Percentiles rank a stretch among this genome's conserved stretches.
Conservation (phyloP, 129 eudicot species). For the Centrapalus pauciflorus region DNA sequence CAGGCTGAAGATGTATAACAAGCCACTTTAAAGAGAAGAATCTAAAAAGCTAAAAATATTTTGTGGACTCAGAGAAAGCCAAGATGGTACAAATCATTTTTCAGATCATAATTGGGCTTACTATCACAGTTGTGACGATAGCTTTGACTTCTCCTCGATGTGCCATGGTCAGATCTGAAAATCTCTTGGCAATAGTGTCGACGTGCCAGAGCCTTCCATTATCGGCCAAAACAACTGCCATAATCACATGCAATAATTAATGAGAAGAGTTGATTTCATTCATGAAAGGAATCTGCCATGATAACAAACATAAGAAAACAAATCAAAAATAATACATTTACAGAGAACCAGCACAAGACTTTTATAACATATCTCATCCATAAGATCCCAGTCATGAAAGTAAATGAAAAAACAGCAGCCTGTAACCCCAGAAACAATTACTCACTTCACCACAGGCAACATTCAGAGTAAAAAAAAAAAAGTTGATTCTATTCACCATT, state of each 20-base stretch:
- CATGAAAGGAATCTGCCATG: neutral
- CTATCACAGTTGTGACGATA: constrained; percentile 75
- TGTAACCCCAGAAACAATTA: no score
- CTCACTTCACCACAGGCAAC: no score
- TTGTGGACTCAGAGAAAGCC: neutral
- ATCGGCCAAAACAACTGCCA: constrained; percentile 71
- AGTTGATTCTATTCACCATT: no score
- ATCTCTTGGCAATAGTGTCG: constrained; percentile 61
- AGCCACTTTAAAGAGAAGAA: neutral
- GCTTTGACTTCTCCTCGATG: constrained; percentile 86
- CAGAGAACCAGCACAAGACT: neutral
- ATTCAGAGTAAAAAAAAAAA: no score
- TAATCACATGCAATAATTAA: neutral
- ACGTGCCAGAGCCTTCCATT: constrained; percentile 62
- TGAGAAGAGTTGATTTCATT: neutral
- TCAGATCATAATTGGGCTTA: constrained; percentile 36
- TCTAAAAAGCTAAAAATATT: neutral
- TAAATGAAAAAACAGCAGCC: no score
- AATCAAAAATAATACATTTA: no score
- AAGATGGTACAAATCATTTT: neutral
- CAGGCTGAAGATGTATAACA: neutral
- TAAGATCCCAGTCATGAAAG: no score
- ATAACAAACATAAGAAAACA: neutral
- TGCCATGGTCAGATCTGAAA: constrained; percentile 84
- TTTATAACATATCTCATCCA: no score